Percentiles rank a stretch among this genome's conserved stretches.
Conservation (phyloP, 1,284 basidiomycete species). For the Irpex sp. region DNA sequence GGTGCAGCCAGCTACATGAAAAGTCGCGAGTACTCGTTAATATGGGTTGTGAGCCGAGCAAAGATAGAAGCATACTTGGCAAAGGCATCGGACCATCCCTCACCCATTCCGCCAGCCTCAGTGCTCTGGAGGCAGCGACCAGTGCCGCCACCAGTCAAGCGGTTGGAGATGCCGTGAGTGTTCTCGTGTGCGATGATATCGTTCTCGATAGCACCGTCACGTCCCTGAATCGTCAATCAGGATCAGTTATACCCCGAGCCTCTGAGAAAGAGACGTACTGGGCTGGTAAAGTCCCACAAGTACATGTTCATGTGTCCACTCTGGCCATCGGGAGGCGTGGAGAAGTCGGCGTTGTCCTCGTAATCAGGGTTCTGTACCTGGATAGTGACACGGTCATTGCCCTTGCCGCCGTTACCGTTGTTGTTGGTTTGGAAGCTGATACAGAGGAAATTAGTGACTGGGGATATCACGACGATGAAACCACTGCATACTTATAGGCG, state of each 20-base stretch:
- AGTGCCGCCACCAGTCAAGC: constrained; percentile 50
- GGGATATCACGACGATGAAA: not conserved
- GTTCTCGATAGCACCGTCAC: constrained; percentile 47
- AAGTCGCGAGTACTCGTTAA: constrained; percentile 26
- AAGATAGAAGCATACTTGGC: constrained; percentile 33
- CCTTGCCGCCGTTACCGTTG: constrained; percentile 38
- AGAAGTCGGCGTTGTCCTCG: constrained; percentile 40
- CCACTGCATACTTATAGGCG: not conserved
- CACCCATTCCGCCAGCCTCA: constrained; percentile 48
- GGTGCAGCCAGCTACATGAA: constrained; percentile 18
- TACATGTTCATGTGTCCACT: not conserved
- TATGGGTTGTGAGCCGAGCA: constrained; percentile 8
- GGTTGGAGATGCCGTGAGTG: constrained; percentile 48
- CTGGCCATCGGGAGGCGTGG: constrained; percentile 27
- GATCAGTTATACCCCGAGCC: not conserved
- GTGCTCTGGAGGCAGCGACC: constrained; percentile 44
- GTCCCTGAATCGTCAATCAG: not conserved
- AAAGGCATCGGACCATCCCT: constrained; percentile 53
- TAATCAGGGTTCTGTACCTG: constrained; percentile 36
- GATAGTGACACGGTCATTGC: constrained; percentile 36
- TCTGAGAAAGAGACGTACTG: constrained; percentile 20
- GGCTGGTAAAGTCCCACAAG: constrained; percentile 36
- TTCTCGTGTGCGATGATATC: constrained; percentile 47
- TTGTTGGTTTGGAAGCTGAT: constrained; percentile 45
- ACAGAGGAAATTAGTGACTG: constrained; percentile 11